phyloP scores from a whole-genome alignment of 2,329 filamentous ascomycete genomes.

The Fusarium palustre region DNA sequence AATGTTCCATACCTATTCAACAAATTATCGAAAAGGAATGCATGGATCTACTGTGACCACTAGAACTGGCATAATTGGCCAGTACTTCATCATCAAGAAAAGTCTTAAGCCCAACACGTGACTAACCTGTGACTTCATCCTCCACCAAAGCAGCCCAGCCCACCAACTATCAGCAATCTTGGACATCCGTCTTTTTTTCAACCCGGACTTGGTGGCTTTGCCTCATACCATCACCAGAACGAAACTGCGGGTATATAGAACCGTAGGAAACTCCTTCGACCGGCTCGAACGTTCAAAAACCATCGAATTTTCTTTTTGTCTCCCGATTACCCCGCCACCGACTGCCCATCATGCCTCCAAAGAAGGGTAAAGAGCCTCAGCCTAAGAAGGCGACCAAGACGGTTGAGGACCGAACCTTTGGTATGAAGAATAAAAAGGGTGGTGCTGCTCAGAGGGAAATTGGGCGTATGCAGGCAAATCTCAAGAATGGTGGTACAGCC shows the following conservation, averaged over 20 bases:
- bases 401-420: constrained; percentile 96
- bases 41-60: not conserved
- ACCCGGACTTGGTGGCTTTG: constrained; percentile 30
- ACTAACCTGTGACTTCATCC: constrained; percentile 47
- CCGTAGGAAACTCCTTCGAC: constrained; percentile 1
- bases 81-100: constrained; percentile 24
- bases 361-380: constrained; percentile 67
- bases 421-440: constrained; percentile 99
- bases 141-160: constrained; percentile 44
- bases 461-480: constrained; percentile 80
- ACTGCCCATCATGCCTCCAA: constrained; percentile 76
- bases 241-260: constrained; percentile 16
- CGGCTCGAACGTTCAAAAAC: constrained; percentile 7
- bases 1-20: not conserved
- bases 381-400: constrained; percentile 72
- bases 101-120: constrained; percentile 44
- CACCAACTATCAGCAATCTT: constrained; percentile 47
- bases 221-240: constrained; percentile 26
- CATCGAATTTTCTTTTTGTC: constrained; percentile 23
- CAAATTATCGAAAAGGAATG: not conserved
- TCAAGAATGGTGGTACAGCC: constrained; percentile 78
- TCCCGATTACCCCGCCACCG: constrained; percentile 47
- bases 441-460: constrained; percentile 90
- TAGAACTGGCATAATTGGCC: not conserved
- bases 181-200: constrained; percentile 39